phyloP scores from a whole-genome alignment of 176 grass and related monocot species.

The Leersia perrieri region DNA sequence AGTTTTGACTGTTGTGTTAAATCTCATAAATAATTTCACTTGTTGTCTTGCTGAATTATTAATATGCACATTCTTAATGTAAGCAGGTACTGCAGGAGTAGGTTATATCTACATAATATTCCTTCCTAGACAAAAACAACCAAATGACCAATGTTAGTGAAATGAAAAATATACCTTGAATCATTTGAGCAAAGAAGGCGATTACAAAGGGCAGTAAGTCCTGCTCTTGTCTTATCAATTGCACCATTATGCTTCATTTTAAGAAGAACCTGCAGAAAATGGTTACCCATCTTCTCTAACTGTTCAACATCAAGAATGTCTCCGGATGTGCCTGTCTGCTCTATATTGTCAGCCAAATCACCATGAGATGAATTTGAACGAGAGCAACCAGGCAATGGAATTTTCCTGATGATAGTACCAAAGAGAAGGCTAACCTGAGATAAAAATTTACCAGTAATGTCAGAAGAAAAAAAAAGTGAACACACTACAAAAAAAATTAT shows the following conservation, averaged over 20 bases:
- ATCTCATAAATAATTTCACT: slow-evolving; percentile 1
- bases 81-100: slow-evolving; percentile 9
- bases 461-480: slow-evolving; percentile 1
- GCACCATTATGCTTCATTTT: slow-evolving; percentile 99
- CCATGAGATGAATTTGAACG: slow-evolving; percentile 47
- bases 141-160: neutral
- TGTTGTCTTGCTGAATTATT: neutral
- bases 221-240: slow-evolving; percentile 99
- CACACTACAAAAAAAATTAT: neutral
- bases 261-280: slow-evolving; percentile 97
- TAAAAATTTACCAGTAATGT: slow-evolving; percentile 14
- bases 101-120: neutral
- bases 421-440: slow-evolving; percentile 95
- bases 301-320: slow-evolving; percentile 80
- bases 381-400: slow-evolving; percentile 80
- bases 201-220: slow-evolving; percentile 94
- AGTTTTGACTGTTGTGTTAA: neutral
- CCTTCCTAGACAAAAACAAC: neutral
- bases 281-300: slow-evolving; percentile 79
- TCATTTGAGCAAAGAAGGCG: slow-evolving; percentile 98
- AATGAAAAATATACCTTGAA: slow-evolving; percentile 52
- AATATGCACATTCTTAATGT: neutral
- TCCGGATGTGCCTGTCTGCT: slow-evolving; percentile 27
- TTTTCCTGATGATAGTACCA: slow-evolving; percentile 91
- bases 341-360: slow-evolving; percentile 24